phyloP scores from a whole-genome alignment of 2,329 filamentous ascomycete genomes.

The Penicillium sp. region DNA sequence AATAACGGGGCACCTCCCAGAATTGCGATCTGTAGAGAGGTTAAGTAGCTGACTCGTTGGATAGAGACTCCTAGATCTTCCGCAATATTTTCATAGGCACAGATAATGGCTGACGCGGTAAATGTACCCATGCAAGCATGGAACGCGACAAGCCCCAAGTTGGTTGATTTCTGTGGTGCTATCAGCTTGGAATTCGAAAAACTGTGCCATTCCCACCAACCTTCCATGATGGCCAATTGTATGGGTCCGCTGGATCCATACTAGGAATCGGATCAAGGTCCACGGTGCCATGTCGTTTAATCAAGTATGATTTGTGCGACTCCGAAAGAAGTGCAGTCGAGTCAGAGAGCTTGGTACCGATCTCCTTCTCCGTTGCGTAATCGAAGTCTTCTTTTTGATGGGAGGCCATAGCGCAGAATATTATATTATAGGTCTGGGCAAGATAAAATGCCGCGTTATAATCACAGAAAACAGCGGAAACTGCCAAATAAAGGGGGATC shows the following conservation, averaged over 20 bases:
- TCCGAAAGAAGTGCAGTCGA: not conserved
- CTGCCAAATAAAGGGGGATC: not conserved
- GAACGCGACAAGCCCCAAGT: slow-evolving; percentile 56
- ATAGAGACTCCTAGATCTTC: slow-evolving; percentile 52
- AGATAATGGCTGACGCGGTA: slow-evolving; percentile 55
- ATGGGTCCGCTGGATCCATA: slow-evolving; percentile 52
- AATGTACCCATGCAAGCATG: slow-evolving; percentile 60
- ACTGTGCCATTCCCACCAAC: slow-evolving; percentile 21
- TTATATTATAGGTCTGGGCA: not conserved
- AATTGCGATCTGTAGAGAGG: slow-evolving; percentile 56
- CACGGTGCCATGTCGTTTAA: slow-evolving; percentile 52
- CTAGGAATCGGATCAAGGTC: slow-evolving; percentile 55
- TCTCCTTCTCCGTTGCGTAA: not conserved
- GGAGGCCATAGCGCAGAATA: not conserved
- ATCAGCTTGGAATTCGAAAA: slow-evolving; percentile 4
- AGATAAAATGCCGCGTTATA: not conserved
- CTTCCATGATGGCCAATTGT: slow-evolving; percentile 57
- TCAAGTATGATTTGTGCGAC: not conserved
- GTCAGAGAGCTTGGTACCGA: not conserved
- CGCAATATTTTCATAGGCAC: slow-evolving; percentile 55
- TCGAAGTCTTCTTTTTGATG: not conserved
- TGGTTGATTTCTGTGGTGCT: slow-evolving; percentile 48
- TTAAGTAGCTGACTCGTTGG: slow-evolving; percentile 54
- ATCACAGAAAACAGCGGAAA: not conserved
- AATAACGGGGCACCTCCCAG: slow-evolving; percentile 56